phyloP scores from a whole-genome alignment of 2,329 filamentous ascomycete species.

The Cladosporium sphaerospermum region DNA sequence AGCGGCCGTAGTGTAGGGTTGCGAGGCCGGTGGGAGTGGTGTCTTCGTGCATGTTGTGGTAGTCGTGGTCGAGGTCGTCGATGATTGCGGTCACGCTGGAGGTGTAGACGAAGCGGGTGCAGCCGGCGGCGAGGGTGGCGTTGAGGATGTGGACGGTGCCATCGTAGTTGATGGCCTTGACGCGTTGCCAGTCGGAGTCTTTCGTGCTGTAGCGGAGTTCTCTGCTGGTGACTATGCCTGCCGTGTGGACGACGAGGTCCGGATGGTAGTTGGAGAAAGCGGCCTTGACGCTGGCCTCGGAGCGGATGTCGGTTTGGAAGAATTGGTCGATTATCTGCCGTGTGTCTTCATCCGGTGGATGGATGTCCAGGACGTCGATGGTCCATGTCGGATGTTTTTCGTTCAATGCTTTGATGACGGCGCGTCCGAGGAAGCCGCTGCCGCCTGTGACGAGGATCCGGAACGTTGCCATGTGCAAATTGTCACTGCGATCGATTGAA shows the following conservation, averaged over 20 bases:
- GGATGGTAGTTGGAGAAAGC: slow-evolving; percentile 61
- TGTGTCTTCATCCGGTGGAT: slow-evolving; percentile 21
- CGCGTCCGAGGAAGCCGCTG: slow-evolving; percentile 41
- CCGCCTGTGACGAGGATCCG: slow-evolving; percentile 42
- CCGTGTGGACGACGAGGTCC: slow-evolving; percentile 85
- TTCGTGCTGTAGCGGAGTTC: slow-evolving; percentile 34
- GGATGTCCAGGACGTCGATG: slow-evolving; percentile 37
- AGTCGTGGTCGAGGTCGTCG: slow-evolving; percentile 66
- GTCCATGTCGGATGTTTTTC: slow-evolving; percentile 31
- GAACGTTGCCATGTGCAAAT: background rate
- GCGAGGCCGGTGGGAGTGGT: slow-evolving; percentile 69
- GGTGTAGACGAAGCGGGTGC: slow-evolving; percentile 83
- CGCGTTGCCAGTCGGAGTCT: slow-evolving; percentile 46
- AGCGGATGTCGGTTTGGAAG: slow-evolving; percentile 36
- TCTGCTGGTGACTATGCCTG: slow-evolving; percentile 44
- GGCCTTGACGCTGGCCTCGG: slow-evolving; percentile 27
- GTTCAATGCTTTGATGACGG: slow-evolving; percentile 35
- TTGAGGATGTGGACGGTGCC: slow-evolving; percentile 74
- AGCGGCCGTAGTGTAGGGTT: slow-evolving; percentile 75
- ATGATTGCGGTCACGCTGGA: slow-evolving; percentile 82
- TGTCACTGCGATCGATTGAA: background rate
- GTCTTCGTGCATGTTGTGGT: slow-evolving; percentile 75
- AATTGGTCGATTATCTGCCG: slow-evolving; percentile 25
- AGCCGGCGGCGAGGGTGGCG: slow-evolving; percentile 61
- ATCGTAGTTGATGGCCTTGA: slow-evolving; percentile 79